Percentiles rank a stretch among this genome's conserved stretches.
Evolutionary conservation across 192 early-diverging fungal genomes (phyloP).

Genomic region (Rhizophlyctis rosea): DNA sequence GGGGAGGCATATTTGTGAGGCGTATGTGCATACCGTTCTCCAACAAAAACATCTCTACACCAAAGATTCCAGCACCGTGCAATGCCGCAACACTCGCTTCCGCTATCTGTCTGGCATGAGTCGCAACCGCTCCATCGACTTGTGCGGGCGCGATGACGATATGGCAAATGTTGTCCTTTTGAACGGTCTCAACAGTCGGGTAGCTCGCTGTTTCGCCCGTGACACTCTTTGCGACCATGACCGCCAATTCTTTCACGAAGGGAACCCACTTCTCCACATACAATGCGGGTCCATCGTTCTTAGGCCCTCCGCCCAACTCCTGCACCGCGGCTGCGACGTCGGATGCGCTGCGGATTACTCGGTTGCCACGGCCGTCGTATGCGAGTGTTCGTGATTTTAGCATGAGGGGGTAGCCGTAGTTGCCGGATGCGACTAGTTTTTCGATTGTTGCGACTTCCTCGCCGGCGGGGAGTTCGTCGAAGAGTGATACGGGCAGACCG

Average conservation of each 20-base stretch:
- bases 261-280: conserved; percentile 95
- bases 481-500: conserved; percentile 72
- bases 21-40: conserved; percentile 56
- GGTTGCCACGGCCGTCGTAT: conserved; percentile 95
- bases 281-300: conserved; percentile 59
- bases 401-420: conserved; percentile 92
- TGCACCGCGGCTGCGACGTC: conserved; percentile 66
- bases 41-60: conserved; percentile 97
- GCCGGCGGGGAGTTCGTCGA: conserved; percentile 54
- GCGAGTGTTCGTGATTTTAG: conserved; percentile 91
- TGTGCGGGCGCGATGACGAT: conserved; percentile 95
- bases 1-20: background rate
- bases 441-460: conserved; percentile 43
- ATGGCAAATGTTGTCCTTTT: conserved; percentile 95
- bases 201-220: conserved; percentile 78
- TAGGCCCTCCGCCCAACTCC: conserved; percentile 52
- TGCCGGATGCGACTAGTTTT: conserved; percentile 22
- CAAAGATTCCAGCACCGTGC: conserved; percentile 87
- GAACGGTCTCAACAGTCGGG: conserved; percentile 95
- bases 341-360: conserved; percentile 68
- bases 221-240: conserved; percentile 87
- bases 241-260: conserved; percentile 90
- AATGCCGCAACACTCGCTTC: conserved; percentile 73
- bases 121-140: conserved; percentile 74
- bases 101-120: conserved; percentile 75